A percentile compares a stretch with the other conserved stretches of the same genome.
Conservation (phyloP, 2,329 filamentous ascomycete genomes). For the Akanthomyces muscarius region DNA sequence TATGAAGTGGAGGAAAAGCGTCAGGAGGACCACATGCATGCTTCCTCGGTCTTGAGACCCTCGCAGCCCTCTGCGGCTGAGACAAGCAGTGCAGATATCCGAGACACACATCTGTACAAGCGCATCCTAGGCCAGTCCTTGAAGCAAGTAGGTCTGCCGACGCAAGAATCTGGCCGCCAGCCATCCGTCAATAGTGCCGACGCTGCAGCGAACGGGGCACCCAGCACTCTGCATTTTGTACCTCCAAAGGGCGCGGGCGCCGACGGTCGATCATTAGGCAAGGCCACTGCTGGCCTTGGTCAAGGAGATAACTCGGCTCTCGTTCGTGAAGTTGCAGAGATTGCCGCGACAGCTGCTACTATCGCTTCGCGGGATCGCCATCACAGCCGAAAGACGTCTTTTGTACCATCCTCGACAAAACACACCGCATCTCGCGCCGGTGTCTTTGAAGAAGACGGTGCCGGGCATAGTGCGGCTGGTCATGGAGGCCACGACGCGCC, state of each 20-base stretch:
- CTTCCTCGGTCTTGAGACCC: conserved; percentile 28
- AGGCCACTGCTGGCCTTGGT: conserved; percentile 63
- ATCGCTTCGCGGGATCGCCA: conserved; percentile 72
- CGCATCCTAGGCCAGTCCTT: conserved; percentile 88
- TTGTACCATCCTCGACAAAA: conserved; percentile 22
- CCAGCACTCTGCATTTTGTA: conserved; percentile 65
- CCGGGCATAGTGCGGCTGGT: conserved; percentile 27
- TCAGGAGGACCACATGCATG: conserved; percentile 47
- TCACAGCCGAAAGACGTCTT: conserved; percentile 37
- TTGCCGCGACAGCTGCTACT: conserved; percentile 86
- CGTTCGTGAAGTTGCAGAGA: conserved; percentile 84
- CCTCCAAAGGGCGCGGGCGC: conserved; percentile 60
- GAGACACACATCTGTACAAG: conserved; percentile 87
- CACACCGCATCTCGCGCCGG: conserved; percentile 29
- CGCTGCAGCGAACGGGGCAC: conserved; percentile 39
- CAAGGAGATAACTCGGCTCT: conserved; percentile 78
- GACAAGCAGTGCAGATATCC: conserved; percentile 62
- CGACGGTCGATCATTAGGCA: conserved; percentile 40
- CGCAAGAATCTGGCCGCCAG: conserved; percentile 42
- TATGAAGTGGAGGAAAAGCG: conserved; percentile 76
- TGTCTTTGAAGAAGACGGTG: conserved; percentile 43
- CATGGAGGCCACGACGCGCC: conserved; percentile 91
- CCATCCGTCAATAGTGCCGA: conserved; percentile 34
- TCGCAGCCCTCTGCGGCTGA: conserved; percentile 41
- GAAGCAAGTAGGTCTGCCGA: conserved; percentile 69